Evolutionary conservation across 2,329 filamentous ascomycete species (phyloP), one percentile per base, ranked within the genome.

Genomic region (Pseudogymnoascus sp.): DNA sequence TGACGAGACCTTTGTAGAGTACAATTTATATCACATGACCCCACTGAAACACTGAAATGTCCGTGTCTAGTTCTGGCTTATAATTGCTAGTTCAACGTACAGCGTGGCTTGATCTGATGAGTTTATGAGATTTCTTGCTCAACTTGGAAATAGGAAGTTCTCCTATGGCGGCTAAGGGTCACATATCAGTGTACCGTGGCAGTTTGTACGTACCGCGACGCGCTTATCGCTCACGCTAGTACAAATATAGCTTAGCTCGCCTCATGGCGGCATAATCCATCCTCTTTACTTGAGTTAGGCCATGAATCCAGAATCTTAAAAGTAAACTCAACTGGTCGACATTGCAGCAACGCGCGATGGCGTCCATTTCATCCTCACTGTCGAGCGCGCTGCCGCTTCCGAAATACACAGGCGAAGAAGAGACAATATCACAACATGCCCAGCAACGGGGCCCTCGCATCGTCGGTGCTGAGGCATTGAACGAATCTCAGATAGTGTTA

Each of bases 371-470:
- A 66, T 81, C 84, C 62, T 89, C 90, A 62, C 82, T 97, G 43
- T 85, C 90, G 65, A 85, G 86, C 71, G 86, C 89, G 62, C 80
- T 97, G 43, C 93, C 93, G 3, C 92, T 92, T 73, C 92, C 93
- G 14, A 93, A 90, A 76, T 96, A 97, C 72, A 90, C 87, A 4
- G 91, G 90, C 67, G 90, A 96, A 72, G 87, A 95, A 72, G 92
- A 97, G 72, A 89, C 95, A 70, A 76, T 88, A 35, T 87, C 87
- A 22, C 76, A 80, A 30, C 84, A 88, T 71, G 81, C 87, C 53
- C 86, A 89, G 71, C 86, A 90, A 68, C 86, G 86, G 72, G 91
- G 91, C 63, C 89, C 91, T 38, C 85, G 91, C 72, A 88, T 97
- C 65, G 81, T 97, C 62, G 88, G 86, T 68, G 83, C 88, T 59